Base-by-base conservation (phyloP, 106 monocot species). In the Acorus calamus region DNA sequence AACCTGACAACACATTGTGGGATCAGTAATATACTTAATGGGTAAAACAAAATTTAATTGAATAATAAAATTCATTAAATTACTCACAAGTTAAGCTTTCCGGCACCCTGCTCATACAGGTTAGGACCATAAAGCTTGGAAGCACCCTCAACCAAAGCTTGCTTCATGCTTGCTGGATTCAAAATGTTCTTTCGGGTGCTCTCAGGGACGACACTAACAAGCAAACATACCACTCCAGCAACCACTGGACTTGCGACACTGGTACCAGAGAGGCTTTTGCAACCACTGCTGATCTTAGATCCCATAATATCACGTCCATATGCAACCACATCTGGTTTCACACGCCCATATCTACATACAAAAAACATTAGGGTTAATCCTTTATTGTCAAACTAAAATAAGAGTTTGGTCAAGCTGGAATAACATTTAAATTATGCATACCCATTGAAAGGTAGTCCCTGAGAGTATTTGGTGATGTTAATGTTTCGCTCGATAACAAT, bases 81-180 rank as follows among this genome's bases (percentile, higher is more conserved):
- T 68, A 83, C 92, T 88, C 81, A 98, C 96, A 98, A 88, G 74
- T 92, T 76, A 9, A 98, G 80, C 66, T 69, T 80, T 28, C 96
- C 96, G 54, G 92, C 91, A 60, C 96, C 96, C 76, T 98, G 96
- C 60, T 98, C 96, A 61, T 76, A 98, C 49, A 98, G 92, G 66
- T 98, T 98, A 12, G 87, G 85, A 55, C 79, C 91, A 68, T 91
- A 78, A 53, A 98, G 88, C 65, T 80, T 98, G 50, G 83, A 77
- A 58, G 96, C 91, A 61, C 92, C 91, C 73, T 98, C 96, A 50
- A 98, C 96, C 69, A 98, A 71, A 74, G 96, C 96, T 82, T 98
- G 96, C 69, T 98, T 98, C 96, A 98, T 98, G 70, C 92, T 88
- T 55, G 91, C 96, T 55, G 96, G 96, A 81, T 92, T 98, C 50